Evolutionary conservation across 2,329 filamentous ascomycete genomes (phyloP).

Genomic region (Fusarium redolens): DNA sequence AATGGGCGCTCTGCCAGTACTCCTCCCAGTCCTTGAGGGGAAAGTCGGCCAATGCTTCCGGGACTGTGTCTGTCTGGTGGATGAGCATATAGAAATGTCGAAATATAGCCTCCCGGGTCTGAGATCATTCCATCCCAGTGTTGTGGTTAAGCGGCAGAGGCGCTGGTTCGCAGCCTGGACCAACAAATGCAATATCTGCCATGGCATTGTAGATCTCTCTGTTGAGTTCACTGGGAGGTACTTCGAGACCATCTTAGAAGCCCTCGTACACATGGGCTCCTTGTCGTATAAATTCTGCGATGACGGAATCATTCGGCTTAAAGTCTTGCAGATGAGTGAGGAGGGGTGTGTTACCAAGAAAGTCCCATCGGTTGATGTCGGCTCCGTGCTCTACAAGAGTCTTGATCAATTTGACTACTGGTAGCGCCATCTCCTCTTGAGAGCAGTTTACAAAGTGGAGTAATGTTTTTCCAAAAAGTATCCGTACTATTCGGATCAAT

Average conservation of each 20-base stretch:
- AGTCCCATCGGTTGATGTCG: not conserved
- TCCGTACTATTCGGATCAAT: not conserved
- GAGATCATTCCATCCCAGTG: too few species aligned
- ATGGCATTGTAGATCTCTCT: not conserved
- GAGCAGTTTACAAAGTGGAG: not conserved
- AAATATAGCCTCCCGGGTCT: not conserved
- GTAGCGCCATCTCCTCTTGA: rapidly evolving
- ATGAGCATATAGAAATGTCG: not conserved
- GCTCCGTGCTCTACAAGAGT: not conserved
- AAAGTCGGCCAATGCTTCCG: not conserved
- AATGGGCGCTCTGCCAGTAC: not conserved
- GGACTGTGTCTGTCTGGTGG: not conserved
- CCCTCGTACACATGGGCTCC: not conserved
- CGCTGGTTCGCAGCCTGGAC: too few species aligned
- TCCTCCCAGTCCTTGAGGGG: not conserved
- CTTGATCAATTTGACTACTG: not conserved
- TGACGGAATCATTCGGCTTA: not conserved
- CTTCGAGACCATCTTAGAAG: not conserved
- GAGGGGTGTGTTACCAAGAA: not conserved
- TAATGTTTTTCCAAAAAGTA: not conserved
- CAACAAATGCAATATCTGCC: not conserved
- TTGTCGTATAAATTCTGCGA: not conserved
- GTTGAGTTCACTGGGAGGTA: too few species aligned
- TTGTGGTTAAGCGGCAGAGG: not conserved
- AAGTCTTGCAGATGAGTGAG: not conserved